Base-by-base conservation (phyloP, 371 early-diverging fungal species). In the Lichtheimia hyalospora region DNA sequence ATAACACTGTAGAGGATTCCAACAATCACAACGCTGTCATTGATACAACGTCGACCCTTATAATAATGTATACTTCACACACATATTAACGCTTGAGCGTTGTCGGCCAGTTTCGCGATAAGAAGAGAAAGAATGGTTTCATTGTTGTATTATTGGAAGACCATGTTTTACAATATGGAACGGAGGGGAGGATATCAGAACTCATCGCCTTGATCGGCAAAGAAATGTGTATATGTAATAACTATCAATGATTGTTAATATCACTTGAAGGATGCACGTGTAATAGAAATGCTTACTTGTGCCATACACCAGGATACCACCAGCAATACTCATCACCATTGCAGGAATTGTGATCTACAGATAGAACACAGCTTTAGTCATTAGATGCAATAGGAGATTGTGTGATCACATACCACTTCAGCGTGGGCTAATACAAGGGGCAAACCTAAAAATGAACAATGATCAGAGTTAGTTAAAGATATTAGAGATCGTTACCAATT, bases 271-370 rank as follows among this genome's bases (percentile, higher is more conserved):
- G 27, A 21, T 34, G 34, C 18, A 39, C 27, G 49, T 20, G 20
- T 13, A 52, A 23, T 21, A 12, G 3, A 61, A 41, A 18, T 23
- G 68, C 79, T 56, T 82, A 85, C 84, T 95, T 40, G 95, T 95
- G 34, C 85, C 87, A 63, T 96, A 96, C 25, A 96, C 91, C 64
- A 96, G 69, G 16, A 92, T 55, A 25, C 96, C 96, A 39, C 96
- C 96, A 14, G 80, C 54, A 46, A 94, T 81, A 75, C 93, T 93
- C 86, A 96, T 89, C 14, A 86, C 61, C 93, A 94, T 94, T 3
- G 96, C 95, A 15, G 87, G 86, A 41, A 73, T 67, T 40, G 85
- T 88, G 58, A 84, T 92, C 87, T 80, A 80, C 0, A 60, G 3
- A 49, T 52, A 39, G 64, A 16, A 67, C 27, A 27, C 27, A 54